A percentile compares a stretch with the other conserved stretches of the same genome.
Evolutionary conservation across 768 basidiomycete genomes (phyloP).

Genomic region (Pulveroboletus ravenelii): DNA sequence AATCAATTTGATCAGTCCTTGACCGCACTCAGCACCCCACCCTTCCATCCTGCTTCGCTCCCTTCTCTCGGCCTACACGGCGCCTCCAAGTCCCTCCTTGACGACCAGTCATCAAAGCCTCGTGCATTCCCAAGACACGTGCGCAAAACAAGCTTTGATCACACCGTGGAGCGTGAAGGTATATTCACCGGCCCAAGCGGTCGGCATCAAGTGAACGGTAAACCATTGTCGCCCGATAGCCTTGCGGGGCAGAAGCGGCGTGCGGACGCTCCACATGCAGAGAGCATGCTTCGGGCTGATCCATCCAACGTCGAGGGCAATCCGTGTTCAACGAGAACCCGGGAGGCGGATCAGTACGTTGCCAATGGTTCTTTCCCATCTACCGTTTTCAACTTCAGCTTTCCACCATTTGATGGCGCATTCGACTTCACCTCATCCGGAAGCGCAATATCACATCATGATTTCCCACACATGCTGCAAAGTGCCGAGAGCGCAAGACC

Average conservation of each 20-base stretch:
- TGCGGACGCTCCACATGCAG: constrained; percentile 75
- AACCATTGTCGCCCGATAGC: constrained; percentile 61
- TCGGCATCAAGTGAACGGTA: constrained; percentile 78
- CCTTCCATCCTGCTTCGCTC: constrained; percentile 65
- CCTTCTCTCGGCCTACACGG: constrained; percentile 69
- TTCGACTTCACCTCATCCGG: constrained; percentile 46
- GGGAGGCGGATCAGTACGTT: constrained; percentile 39
- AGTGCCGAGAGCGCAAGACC: constrained; percentile 25
- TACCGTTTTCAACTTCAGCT: constrained; percentile 68
- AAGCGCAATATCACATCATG: constrained; percentile 33
- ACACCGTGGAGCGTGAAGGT: constrained; percentile 72
- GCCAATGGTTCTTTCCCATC: constrained; percentile 56
- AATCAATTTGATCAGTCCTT: constrained; percentile 37
- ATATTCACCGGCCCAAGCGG: constrained; percentile 55
- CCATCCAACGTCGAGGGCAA: constrained; percentile 51
- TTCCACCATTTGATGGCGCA: constrained; percentile 58
- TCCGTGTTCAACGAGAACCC: constrained; percentile 25
- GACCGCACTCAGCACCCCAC: constrained; percentile 43
- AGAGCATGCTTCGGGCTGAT: constrained; percentile 77
- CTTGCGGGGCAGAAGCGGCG: constrained; percentile 70
- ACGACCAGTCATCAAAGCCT: constrained; percentile 35
- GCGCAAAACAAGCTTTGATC: constrained; percentile 93
- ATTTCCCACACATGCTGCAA: constrained; percentile 33
- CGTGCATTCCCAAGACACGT: constrained; percentile 78
- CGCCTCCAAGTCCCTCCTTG: constrained; percentile 32